Base-by-base conservation (phyloP, 2,329 filamentous ascomycete genomes). In the Sporothrix sp. region DNA sequence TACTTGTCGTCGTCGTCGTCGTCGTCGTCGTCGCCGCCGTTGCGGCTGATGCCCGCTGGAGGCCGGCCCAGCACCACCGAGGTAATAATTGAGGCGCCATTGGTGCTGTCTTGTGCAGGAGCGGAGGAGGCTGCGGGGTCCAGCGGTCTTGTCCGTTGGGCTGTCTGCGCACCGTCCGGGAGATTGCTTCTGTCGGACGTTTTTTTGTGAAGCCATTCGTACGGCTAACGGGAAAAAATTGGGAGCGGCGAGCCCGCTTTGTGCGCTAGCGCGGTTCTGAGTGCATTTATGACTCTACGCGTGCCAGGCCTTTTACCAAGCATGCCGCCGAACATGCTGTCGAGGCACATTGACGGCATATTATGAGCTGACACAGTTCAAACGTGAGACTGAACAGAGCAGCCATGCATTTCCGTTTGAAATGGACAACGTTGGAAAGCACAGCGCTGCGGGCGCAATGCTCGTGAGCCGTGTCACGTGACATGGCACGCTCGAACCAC, bases 61-160 rank as follows among this genome's bases (percentile, higher is more conserved):
- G 55, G 42, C 54, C 33, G 13, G 52, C 58, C 47, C 54, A 54
- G 51, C 61, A 63, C 62, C 61, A 60, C 58, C 57, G 59, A 50
- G 62, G 58, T 48, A 63, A 61, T 57, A 66, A 58, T 59, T 62
- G 58, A 52, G 63, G 63, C 45, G 63, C 62, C 63, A 66, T 65
- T 50, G n/a, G 53, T 51, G 44, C 16, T 37, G 37, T 18, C 28
- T 32, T 36, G 38, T 45, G 33, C 40, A 27, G 28, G 10, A 18
- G 39, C 11, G 44, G 30, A 9, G 18, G 20, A 21, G 20, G 27
- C 14, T 6, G 30, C 35, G 38, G 28, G 38, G 38, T 30, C 18
- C 30, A 33, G 10, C 27, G 36, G n/a, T 18, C 33, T 18, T 10
- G 20, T 7, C 37, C 27, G 42, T 49, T 49, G 46, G 10, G 25